Conservation (phyloP, 2,329 filamentous ascomycete genomes). For the Neobulgaria alba region DNA sequence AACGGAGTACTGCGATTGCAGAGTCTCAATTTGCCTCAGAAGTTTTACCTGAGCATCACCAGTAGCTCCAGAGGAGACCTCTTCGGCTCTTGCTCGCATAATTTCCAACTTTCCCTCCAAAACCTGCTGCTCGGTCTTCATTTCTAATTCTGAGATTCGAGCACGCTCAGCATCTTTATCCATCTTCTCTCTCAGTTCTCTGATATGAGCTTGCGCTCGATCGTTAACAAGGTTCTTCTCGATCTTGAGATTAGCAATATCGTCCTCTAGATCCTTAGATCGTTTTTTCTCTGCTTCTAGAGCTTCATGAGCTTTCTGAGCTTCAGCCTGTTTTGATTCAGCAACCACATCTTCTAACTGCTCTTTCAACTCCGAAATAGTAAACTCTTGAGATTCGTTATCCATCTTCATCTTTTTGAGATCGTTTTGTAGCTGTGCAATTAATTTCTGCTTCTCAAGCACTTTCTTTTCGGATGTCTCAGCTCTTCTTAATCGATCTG, state of each 20-base stretch:
- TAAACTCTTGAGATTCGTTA: constrained; percentile 51
- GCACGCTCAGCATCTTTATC: constrained; percentile 64
- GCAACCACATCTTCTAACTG: constrained; percentile 62
- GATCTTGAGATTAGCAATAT: constrained; percentile 57
- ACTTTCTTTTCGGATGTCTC: constrained; percentile 48
- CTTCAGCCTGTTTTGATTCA: constrained; percentile 57
- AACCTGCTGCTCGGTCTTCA: constrained; percentile 67
- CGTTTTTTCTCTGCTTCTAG: constrained; percentile 55
- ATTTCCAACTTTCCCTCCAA: constrained; percentile 87
- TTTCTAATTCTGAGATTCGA: constrained; percentile 61
- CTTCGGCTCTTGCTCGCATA: constrained; percentile 77
- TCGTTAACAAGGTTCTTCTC: constrained; percentile 72
- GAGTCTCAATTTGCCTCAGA: constrained; percentile 84
- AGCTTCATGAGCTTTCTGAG: constrained; percentile 57
- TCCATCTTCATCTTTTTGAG: constrained; percentile 55
- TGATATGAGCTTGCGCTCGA: constrained; percentile 59
- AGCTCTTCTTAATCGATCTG: constrained; percentile 39
- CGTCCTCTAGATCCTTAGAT: constrained; percentile 47
- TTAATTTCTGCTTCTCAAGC: constrained; percentile 43
- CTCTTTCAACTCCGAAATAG: constrained; percentile 58
- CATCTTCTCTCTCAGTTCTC: constrained; percentile 64
- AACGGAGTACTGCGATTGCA: constrained; percentile 90
- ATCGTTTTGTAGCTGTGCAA: constrained; percentile 45
- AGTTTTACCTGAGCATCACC: constrained; percentile 85
- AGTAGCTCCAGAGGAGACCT: constrained; percentile 72